Base-by-base conservation (phyloP, 192 early-diverging fungal species). In the Gigaspora rosea region DNA sequence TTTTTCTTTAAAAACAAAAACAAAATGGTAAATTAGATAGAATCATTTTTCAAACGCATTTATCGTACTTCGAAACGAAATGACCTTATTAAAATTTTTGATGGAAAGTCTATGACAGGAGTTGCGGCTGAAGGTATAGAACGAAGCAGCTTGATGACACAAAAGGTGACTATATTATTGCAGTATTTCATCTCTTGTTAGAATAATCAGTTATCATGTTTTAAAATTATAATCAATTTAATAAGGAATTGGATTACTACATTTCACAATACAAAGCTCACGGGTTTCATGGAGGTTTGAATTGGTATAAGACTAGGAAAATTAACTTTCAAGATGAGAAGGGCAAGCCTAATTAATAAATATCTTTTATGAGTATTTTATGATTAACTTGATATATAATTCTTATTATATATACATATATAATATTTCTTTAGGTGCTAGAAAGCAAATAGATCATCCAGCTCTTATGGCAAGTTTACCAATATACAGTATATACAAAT, bases 311-410 rank as follows among this genome's bases (percentile, higher is more conserved):
- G 49, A 80, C 78, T n/a, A 73, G 66, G 13, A 79, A 50, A 35
- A 47, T 84, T 49, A 84, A 84, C 18, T 84, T 73, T 65, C 80
- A 84, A 27, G 83, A 84, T 41, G 83, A 84, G 50, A 75, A 75
- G 63, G 73, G 73, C 62, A 47, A 51, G 22, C 12, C 12, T 33
- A 32, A 7, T 68, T 4, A 68, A 49, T 48, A 8, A 52, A 52
- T 4, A 50, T 33, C 4, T 18, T 51, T 15, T 27, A 51, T 15
- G 18, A 51, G 16, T 50, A 15, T 33, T 20, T n/a, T 18, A 47
- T 18, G 5, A 33, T 32, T 32, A 32, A 8, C 36, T 5, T 41
- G 32, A 46, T 65, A 16, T 46, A 4, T 20, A 65, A 36, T 65
- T 12, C 11, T 9, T 47, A 18, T 46, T 66, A 41, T 66, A 41